Evolutionary conservation across 345 rosid species (phyloP).

Genomic region (Erysimum cheiranthoides): DNA sequence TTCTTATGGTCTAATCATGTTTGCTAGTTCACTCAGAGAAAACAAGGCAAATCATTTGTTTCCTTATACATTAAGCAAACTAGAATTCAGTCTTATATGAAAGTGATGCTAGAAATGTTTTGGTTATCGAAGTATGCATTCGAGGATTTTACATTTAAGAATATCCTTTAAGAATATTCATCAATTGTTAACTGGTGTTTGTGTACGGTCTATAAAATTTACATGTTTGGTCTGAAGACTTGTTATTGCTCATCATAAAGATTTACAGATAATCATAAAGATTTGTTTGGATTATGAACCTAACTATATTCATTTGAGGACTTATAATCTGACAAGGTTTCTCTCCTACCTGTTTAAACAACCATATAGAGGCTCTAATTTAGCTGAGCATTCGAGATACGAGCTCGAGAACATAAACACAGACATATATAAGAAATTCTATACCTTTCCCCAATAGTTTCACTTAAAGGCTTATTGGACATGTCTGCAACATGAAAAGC

Average conservation of each 20-base stretch:
- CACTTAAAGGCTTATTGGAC: slow-evolving; percentile 59
- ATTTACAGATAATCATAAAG: slow-evolving; percentile 73
- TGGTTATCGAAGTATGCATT: too few relatives aligned
- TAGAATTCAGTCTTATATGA: too few relatives aligned
- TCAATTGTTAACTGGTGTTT: slow-evolving; percentile 17
- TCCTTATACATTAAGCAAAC: too few relatives aligned
- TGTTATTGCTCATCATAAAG: slow-evolving; percentile 59
- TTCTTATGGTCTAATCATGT: too few relatives aligned
- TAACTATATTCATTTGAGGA: slow-evolving; percentile 60
- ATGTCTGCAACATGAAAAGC: slow-evolving; percentile 60
- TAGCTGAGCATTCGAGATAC: slow-evolving; percentile 20
- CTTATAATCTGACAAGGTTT: slow-evolving; percentile 83
- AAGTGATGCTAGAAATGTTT: too few relatives aligned
- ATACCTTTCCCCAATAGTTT: slow-evolving; percentile 88
- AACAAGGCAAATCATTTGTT: too few relatives aligned
- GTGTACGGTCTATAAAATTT: slow-evolving; percentile 39
- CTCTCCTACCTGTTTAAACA: slow-evolving; percentile 64
- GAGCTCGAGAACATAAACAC: background rate
- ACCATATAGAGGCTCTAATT: slow-evolving; percentile 30
- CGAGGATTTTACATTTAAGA: too few relatives aligned
- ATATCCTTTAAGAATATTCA: background rate
- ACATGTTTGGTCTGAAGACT: slow-evolving; percentile 49
- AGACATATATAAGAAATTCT: slow-evolving; percentile 24
- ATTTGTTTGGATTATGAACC: slow-evolving; percentile 76
- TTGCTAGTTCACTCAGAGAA: too few relatives aligned